These are phyloP conservation scores for Fusarium mangiferae DNA, from an alignment of 2,329 filamentous ascomycete genomes.

Conservation along the genomic window DNA sequence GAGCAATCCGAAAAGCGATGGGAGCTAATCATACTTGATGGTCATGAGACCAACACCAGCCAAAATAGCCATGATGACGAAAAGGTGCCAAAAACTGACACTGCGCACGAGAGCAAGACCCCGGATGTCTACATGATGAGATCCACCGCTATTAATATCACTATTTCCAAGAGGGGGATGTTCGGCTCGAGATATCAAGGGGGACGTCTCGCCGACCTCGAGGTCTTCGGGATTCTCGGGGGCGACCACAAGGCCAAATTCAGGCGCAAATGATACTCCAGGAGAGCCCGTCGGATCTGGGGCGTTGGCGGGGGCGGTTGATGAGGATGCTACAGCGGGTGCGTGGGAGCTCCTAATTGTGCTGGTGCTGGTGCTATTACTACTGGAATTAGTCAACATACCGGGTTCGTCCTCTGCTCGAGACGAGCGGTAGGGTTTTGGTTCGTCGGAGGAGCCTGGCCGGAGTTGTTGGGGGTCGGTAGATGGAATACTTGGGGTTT, in stretches of 20 bases:
- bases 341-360: conserved; percentile 41
- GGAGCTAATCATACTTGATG: conserved; percentile 79
- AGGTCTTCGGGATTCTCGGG: conserved; percentile 46
- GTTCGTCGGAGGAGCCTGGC: conserved; percentile 56
- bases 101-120: conserved; percentile 78
- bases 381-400: conserved; percentile 61
- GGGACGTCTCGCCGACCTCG: conserved; percentile 79
- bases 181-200: conserved; percentile 74
- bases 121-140: conserved; percentile 89
- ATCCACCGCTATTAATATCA: conserved; percentile 77
- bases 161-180: conserved; percentile 65
- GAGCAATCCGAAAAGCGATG: background rate
- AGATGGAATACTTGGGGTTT: conserved; percentile 19
- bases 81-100: conserved; percentile 91
- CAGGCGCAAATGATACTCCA: conserved; percentile 43
- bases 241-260: conserved; percentile 41
- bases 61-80: conserved; percentile 86
- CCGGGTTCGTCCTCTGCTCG: conserved; percentile 67
- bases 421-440: conserved; percentile 52
- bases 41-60: conserved; percentile 97
- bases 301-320: conserved; percentile 14
- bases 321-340: conserved; percentile 33
- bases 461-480: conserved; percentile 51
- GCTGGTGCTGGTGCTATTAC: conserved; percentile 45
- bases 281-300: conserved; percentile 37